phyloP scores from a whole-genome alignment of 2,329 filamentous ascomycete genomes.

The Talaromyces sp. region DNA sequence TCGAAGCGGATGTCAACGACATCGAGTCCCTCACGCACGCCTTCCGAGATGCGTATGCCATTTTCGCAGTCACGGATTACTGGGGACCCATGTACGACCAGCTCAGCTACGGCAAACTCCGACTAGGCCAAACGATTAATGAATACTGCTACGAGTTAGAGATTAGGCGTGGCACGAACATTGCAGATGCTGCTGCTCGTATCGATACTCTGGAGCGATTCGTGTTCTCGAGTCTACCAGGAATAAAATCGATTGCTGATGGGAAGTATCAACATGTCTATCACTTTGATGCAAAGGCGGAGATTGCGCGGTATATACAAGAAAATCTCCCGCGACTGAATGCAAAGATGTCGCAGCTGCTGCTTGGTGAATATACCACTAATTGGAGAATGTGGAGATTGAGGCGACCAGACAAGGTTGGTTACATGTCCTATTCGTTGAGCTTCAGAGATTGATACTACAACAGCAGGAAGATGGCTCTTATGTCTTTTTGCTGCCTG shows the following conservation, averaged over 20 bases:
- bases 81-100: not conserved
- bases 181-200: not conserved
- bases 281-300: not conserved
- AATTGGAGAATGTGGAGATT: not conserved
- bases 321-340: not conserved
- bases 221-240: not conserved
- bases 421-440: not conserved
- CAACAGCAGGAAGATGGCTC: not conserved
- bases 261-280: not conserved
- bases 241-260: not conserved
- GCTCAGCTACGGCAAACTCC: not conserved
- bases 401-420: not conserved
- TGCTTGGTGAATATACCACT: not conserved
- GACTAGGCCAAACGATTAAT: not conserved
- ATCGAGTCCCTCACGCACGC: not conserved
- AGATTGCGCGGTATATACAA: conserved; percentile 1
- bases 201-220: not conserved
- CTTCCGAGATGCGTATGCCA: not conserved
- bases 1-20: not conserved
- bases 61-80: not conserved
- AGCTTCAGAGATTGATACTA: not conserved
- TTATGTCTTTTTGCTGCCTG: not conserved
- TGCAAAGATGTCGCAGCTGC: not conserved
- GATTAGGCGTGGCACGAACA: not conserved
- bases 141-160: not conserved